These are phyloP conservation scores for Rhizopogon roseolus DNA, from an alignment of 768 basidiomycete species.

Conservation along the genomic window DNA sequence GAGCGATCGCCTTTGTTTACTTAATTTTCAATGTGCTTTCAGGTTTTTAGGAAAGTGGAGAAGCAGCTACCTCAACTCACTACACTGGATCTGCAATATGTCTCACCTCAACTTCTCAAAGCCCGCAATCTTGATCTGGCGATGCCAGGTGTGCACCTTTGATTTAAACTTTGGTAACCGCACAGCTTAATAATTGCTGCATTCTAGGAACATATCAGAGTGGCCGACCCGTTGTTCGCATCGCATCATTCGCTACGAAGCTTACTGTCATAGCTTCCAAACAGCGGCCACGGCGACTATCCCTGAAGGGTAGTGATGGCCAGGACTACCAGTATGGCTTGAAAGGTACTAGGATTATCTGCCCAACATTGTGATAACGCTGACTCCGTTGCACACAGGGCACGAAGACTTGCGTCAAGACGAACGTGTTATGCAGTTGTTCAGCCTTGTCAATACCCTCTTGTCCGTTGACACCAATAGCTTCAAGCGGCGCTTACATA, in stretches of 20 bases:
- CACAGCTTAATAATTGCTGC: not conserved
- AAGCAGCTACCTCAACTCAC: slow-evolving; percentile 88
- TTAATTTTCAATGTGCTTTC: not conserved
- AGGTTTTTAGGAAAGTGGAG: slow-evolving; percentile 96
- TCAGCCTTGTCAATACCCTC: slow-evolving; percentile 93
- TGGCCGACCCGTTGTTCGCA: slow-evolving; percentile 77
- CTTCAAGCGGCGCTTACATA: slow-evolving; percentile 93
- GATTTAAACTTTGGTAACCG: not conserved
- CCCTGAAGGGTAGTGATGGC: slow-evolving; percentile 86
- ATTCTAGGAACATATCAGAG: slow-evolving; percentile 83
- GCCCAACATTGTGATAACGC: not conserved
- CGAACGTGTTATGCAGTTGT: slow-evolving; percentile 98
- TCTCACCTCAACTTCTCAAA: slow-evolving; percentile 87
- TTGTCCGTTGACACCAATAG: slow-evolving; percentile 90
- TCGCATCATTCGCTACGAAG: slow-evolving; percentile 82
- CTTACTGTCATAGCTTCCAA: slow-evolving; percentile 94
- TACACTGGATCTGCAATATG: slow-evolving; percentile 92
- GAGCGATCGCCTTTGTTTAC: not conserved
- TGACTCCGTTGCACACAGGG: slow-evolving; percentile 40
- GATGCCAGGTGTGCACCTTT: slow-evolving; percentile 67
- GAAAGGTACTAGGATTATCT: slow-evolving; percentile 58
- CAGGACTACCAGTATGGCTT: slow-evolving; percentile 88
- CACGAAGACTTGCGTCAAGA: slow-evolving; percentile 99
- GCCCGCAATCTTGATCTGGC: slow-evolving; percentile 89
- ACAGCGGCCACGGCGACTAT: slow-evolving; percentile 88